Evolutionary conservation across 129 eudicot species (phyloP).

Genomic region (Tanacetum coccineum): DNA sequence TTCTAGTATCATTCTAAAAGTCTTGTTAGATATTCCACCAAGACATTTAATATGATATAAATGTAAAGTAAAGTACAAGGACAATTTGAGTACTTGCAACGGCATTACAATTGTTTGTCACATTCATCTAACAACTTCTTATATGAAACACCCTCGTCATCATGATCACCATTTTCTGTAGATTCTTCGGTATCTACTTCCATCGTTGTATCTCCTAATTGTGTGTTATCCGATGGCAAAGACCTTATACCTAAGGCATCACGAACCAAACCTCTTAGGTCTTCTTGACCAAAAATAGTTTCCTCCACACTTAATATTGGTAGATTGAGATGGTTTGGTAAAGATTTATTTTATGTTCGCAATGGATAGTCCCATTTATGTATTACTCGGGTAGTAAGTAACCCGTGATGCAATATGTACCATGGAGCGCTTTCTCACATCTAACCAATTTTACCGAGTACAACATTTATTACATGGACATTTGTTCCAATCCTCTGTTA

Average conservation of each 20-base stretch:
- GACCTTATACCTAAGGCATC: no score
- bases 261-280: not conserved
- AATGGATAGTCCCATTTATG: not conserved
- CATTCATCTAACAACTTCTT: slow-evolving; percentile 5
- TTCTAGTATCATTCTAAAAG: not conserved
- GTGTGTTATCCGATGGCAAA: no score
- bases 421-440: not conserved
- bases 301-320: not conserved
- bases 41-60: slow-evolving; percentile 2
- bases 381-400: not conserved
- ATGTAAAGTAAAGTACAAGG: slow-evolving; percentile 2
- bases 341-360: not conserved
- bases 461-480: not conserved
- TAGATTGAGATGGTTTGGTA: not conserved
- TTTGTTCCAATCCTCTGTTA: not conserved
- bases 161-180: not conserved
- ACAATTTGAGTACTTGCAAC: slow-evolving; percentile 3
- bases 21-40: not conserved
- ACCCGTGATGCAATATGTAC: not conserved
- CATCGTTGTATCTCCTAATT: no score
- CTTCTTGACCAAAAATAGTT: not conserved
- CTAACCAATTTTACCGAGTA: not conserved
- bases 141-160: not conserved
- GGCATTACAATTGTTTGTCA: not conserved
- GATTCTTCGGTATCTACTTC: no score